Percentiles rank a stretch among this genome's conserved stretches.
phyloP scores from a whole-genome alignment of 768 basidiomycete species.

The Mrakia hoshinonis region DNA sequence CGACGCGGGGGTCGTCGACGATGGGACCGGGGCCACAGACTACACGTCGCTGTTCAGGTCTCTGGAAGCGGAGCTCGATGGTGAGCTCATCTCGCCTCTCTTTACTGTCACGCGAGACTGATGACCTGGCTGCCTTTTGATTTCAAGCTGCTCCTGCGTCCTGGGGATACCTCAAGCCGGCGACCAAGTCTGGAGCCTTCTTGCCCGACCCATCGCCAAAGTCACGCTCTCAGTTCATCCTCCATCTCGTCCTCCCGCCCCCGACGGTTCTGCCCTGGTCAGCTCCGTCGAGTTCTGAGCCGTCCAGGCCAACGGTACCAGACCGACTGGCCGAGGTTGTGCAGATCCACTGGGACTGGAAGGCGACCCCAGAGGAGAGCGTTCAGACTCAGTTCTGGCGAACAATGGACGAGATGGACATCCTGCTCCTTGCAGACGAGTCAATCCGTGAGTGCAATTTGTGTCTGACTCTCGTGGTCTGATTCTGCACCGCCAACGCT shows the following conservation, averaged over 20 bases:
- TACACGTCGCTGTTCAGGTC: not conserved
- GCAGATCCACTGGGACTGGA: not conserved
- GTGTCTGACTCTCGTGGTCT: not conserved
- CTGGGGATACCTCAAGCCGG: not conserved
- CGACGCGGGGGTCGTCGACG: constrained; percentile 3
- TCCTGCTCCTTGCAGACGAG: not conserved
- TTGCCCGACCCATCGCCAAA: not conserved
- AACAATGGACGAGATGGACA: not conserved
- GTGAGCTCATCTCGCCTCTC: not conserved
- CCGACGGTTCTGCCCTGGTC: not conserved
- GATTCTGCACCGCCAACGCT: no score
- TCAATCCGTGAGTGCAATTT: not conserved
- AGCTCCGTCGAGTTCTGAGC: not conserved
- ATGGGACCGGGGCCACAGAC: not conserved
- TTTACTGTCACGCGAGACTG: not conserved
- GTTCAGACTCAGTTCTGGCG: not conserved
- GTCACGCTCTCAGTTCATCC: not conserved
- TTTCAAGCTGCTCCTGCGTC: not conserved
- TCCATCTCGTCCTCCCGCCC: constrained; percentile 2
- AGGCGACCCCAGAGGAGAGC: not conserved
- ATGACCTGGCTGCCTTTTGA: not conserved
- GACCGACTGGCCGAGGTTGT: not conserved
- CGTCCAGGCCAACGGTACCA: not conserved
- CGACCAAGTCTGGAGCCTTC: not conserved
- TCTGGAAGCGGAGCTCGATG: not conserved